These are phyloP conservation scores for Aspergillus mulundensis DNA, from an alignment of 495 filamentous ascomycete species.

Conservation along the genomic window DNA sequence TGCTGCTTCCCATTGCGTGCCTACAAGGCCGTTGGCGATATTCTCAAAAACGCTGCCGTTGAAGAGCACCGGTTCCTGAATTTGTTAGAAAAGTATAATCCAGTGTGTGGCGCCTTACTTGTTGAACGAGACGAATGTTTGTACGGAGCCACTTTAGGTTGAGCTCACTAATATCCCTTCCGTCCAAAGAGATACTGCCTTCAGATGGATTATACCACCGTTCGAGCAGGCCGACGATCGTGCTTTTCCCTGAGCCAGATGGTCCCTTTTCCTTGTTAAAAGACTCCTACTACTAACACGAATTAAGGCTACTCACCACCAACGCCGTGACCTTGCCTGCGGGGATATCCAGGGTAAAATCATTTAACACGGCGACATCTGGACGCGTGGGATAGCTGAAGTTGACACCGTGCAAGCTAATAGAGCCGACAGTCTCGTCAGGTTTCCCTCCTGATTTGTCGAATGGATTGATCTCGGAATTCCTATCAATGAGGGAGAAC, in stretches of 20 bases:
- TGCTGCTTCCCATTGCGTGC: constrained; percentile 68
- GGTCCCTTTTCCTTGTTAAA: constrained; percentile 73
- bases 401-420: neutral
- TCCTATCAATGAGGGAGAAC: constrained; percentile 38
- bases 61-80: constrained; percentile 69
- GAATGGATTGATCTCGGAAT: constrained; percentile 34
- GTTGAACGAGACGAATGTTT: constrained; percentile 74
- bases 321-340: constrained; percentile 65
- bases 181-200: constrained; percentile 77
- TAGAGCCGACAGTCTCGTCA: neutral
- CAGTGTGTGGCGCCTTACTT: neutral
- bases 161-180: constrained; percentile 69
- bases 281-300: constrained; percentile 30
- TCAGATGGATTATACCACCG: constrained; percentile 86
- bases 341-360: constrained; percentile 40
- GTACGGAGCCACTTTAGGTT: constrained; percentile 90
- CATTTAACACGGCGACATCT: neutral
- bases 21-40: constrained; percentile 82
- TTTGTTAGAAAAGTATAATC: constrained; percentile 18
- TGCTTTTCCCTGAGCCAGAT: constrained; percentile 87
- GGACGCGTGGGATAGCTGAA: neutral
- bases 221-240: constrained; percentile 86
- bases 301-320: no score
- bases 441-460: constrained; percentile 25
- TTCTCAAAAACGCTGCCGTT: constrained; percentile 81